Evolutionary conservation across 345 rosid species (phyloP), one percentile per base, ranked within the genome.

Genomic region (Geranium rotundifolium): DNA sequence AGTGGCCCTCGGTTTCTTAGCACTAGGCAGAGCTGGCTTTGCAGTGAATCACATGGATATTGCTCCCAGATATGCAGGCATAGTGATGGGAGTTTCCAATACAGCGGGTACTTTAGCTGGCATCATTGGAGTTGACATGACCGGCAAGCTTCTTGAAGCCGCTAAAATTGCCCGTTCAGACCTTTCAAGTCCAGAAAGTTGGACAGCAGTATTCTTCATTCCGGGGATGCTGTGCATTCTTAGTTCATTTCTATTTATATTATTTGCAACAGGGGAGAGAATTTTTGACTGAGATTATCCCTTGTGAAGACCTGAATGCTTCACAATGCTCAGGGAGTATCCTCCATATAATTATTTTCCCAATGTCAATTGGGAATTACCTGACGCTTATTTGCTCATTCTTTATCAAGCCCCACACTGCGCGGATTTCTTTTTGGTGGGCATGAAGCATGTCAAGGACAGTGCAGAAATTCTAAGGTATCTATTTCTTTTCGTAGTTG

Each of bases 31-130:
- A 72, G 93, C 99, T 18, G 99, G 99, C 23, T 90, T 93, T 68
- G 99, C 99, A 0, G 96, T 93, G 67, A 93, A 93, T 76, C 99
- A 90, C 75, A 90, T 93, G 97, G 99, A 93, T 73, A 93, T 93
- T 66, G 95, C 99, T 55, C 99, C 99, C 1, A 80, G 88, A 74
- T 90, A 93, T 60, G 99, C 99, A 0, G 96, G 99, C 56, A 90
- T 90, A 20, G 90, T 90, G 58, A 93, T 93, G 99, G 96, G 96
- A 19, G 95, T 93, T 72, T 93, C 99, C 1, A 93, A 93, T 68
- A 93, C 99, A 7, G 99, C 97, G 15, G 97, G 99, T 41, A 93
- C 99, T 30, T 74, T 93, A 61, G 99, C 97, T 20, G 99, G 97
- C 59, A 84, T 93, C 60, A 68, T 90, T 55, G 99, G 99, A 69